These are phyloP conservation scores for Edaphochlamys debaryana DNA, from an alignment of 139 green algal species.

Conservation along the genomic window DNA sequence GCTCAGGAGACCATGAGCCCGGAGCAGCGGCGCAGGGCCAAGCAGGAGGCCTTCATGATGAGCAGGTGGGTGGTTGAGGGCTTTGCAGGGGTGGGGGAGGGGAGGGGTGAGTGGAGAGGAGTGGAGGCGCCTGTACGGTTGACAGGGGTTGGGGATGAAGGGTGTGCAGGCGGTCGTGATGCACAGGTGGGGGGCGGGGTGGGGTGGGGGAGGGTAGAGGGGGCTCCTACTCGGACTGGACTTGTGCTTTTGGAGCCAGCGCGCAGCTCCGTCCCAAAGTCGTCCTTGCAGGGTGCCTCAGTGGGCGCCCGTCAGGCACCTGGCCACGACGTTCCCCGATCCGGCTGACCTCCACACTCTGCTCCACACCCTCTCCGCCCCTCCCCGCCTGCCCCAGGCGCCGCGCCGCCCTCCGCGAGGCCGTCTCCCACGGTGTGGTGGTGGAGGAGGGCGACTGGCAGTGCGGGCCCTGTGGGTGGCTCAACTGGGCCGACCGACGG, in stretches of 20 bases:
- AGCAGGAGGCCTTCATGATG: neutral
- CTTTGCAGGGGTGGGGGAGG: neutral
- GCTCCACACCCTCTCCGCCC: neutral
- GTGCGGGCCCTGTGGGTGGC: constrained; percentile 9
- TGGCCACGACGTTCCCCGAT: neutral
- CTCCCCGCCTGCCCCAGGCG: constrained; percentile 19
- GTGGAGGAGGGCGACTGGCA: constrained; percentile 40
- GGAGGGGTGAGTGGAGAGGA: neutral
- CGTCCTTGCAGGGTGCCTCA: neutral
- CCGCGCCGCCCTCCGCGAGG: neutral
- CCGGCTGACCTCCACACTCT: no score
- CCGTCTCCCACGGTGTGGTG: neutral
- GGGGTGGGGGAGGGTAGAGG: no score
- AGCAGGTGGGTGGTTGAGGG: neutral
- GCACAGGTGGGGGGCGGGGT: neutral
- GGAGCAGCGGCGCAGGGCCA: neutral
- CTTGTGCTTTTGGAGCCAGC: no score
- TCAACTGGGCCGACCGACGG: constrained; percentile 33
- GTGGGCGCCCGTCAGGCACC: neutral
- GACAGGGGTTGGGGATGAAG: neutral
- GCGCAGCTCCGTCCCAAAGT: no score
- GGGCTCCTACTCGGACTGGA: no score
- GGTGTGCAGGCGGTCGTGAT: neutral
- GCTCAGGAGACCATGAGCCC: neutral
- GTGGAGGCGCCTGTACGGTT: neutral